Conservation (phyloP, 768 basidiomycete species). For the Suillus alpinus region DNA sequence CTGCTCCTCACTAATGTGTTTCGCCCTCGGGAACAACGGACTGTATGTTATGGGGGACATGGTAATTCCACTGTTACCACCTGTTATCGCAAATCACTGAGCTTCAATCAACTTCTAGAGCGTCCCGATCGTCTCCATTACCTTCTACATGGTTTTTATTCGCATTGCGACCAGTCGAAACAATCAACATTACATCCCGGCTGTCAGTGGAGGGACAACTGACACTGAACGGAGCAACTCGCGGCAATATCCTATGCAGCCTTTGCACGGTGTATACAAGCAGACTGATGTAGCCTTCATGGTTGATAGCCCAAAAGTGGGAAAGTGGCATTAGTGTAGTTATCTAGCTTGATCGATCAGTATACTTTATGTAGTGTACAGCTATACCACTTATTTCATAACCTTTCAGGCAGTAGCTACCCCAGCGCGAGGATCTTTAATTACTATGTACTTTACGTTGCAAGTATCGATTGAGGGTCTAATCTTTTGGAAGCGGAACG, state of each 20-base stretch:
- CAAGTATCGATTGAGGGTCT: no score
- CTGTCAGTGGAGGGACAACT: background rate
- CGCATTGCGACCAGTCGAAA: background rate
- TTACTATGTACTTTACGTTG: no score
- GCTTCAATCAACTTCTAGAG: background rate
- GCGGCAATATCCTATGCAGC: background rate
- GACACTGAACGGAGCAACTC: background rate
- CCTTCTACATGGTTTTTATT: slow-evolving; percentile 9
- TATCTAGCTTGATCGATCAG: no score
- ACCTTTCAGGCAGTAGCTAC: no score
- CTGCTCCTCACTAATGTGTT: slow-evolving; percentile 3
- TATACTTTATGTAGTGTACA: no score
- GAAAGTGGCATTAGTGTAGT: no score
- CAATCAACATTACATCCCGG: background rate
- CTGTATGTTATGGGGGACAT: background rate
- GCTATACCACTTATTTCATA: no score
- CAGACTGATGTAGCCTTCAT: no score
- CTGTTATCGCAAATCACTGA: background rate
- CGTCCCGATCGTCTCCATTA: slow-evolving; percentile 3
- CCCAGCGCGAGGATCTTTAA: no score
- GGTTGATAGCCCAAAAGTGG: no score
- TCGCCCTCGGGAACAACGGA: background rate
- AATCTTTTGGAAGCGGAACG: no score
- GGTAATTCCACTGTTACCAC: background rate
- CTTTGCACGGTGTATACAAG: background rate